phyloP scores from a whole-genome alignment of 768 basidiomycete genomes.

The Ramaria sp. region DNA sequence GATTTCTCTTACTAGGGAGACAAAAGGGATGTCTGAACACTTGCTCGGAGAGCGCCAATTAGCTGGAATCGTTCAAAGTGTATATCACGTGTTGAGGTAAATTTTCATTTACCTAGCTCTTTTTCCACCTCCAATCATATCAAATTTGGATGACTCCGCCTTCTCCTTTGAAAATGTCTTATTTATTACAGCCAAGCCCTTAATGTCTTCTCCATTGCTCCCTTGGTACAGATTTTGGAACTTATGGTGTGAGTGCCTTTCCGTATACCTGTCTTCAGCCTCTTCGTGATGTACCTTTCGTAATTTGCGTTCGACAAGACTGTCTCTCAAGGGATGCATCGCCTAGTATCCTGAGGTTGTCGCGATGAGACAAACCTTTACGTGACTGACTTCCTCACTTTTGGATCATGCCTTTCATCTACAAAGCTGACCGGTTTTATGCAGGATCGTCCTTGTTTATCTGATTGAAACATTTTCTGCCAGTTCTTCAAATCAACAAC shows the following conservation, averaged over 20 bases:
- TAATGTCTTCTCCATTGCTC: too few species aligned
- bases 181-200: too few species aligned
- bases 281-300: constrained; percentile 6
- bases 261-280: not conserved
- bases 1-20: too few species aligned
- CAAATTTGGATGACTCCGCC: too few species aligned
- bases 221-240: too few species aligned
- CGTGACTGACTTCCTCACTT: constrained; percentile 4
- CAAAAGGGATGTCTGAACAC: too few species aligned
- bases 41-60: too few species aligned
- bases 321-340: constrained; percentile 9
- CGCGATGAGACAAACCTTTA: constrained; percentile 9
- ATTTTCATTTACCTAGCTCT: too few species aligned
- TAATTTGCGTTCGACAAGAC: constrained; percentile 11
- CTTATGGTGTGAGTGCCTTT: not conserved
- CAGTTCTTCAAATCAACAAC: not conserved
- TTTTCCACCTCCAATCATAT: too few species aligned
- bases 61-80: too few species aligned
- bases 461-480: not conserved
- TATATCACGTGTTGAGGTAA: too few species aligned
- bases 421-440: not conserved
- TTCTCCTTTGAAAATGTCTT: too few species aligned
- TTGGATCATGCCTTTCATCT: not conserved
- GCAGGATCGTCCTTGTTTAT: not conserved
- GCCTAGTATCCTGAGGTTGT: constrained; percentile 10